phyloP scores from a whole-genome alignment of 164 flowering plant genomes.

The Kingdonia uniflora region DNA sequence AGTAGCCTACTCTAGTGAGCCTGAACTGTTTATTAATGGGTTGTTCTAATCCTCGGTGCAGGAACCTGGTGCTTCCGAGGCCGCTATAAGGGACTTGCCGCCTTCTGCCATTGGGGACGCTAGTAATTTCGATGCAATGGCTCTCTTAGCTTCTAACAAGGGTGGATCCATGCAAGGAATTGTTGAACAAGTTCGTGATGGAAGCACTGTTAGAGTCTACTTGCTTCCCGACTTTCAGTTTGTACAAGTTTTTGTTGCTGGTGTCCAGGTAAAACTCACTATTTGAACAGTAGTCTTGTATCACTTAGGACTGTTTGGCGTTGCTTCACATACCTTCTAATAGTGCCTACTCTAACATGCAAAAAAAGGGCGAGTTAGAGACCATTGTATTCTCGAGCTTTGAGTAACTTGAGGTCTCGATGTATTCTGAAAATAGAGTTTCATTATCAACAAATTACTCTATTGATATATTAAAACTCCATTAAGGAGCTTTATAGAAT shows the following conservation, averaged over 20 bases:
- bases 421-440: too few relatives aligned
- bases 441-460: too few relatives aligned
- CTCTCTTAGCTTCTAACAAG: slow-evolving; percentile 56
- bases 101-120: slow-evolving; percentile 92
- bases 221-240: slow-evolving; percentile 86
- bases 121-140: slow-evolving; percentile 78
- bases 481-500: too few relatives aligned
- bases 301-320: too few relatives aligned
- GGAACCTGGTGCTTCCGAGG: slow-evolving; percentile 80
- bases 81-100: slow-evolving; percentile 67
- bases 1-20: too few relatives aligned
- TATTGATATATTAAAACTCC: too few relatives aligned
- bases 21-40: too few relatives aligned
- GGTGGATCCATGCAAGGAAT: slow-evolving; percentile 72
- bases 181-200: slow-evolving; percentile 94
- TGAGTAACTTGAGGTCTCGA: too few relatives aligned
- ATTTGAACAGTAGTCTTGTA: neutral
- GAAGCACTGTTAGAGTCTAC: slow-evolving; percentile 72
- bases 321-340: too few relatives aligned
- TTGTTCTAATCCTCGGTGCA: slow-evolving; percentile 12
- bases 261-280: slow-evolving; percentile 50
- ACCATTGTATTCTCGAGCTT: too few relatives aligned
- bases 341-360: too few relatives aligned
- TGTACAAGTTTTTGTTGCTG: slow-evolving; percentile 84
- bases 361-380: too few relatives aligned